Base-by-base conservation (phyloP, 371 early-diverging fungal genomes). In the Lichtheimia ornata region DNA sequence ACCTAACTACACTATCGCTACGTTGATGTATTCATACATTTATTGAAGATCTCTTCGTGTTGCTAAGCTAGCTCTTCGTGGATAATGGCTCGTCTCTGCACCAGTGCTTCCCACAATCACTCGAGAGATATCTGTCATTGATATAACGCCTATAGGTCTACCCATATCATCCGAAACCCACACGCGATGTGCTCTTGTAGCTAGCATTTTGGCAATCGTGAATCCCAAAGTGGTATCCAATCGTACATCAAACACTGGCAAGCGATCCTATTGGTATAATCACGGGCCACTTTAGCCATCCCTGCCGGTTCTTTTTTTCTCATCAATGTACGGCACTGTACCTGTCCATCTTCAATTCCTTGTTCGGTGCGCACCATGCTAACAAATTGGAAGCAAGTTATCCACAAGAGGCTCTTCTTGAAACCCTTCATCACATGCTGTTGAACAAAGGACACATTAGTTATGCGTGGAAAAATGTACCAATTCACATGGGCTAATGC, bases 161-260 rank as follows among this genome's bases (percentile, higher is more conserved):
- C 77, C 77, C 44, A 65, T 53, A 28, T 84, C 84, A 61, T 84
- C 81, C 5, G 87, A 84, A 9, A 93, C 87, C 94, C 94, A 94
- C 13, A 94, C 81, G 50, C 94, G 88, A 61, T 94, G 94, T 0
- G 93, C 84, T 28, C 82, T 82, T 3, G 94, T 93, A 13, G 94
- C 94, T 24, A 87, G 74, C 55, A 93, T 69, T 71, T 93, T 93
- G 24, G 87, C 86, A 27, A 93, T 74, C 0, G 90, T 82, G 17
- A 85, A 84, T 5, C 87, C 81, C 55, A 94, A 77, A 0, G 88
- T 83, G 0, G 89, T 85, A 47, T 87, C 84, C 7, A 83, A 74
- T 20, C 84, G 77, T 5, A 91, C 93, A 57, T 90, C 89, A 70
- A 94, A 89, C 13, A 93, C 89, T 0, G 94, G 92, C 17, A 86